phyloP scores from a whole-genome alignment of 495 filamentous ascomycete species.

The Elasticomyces elasticus region DNA sequence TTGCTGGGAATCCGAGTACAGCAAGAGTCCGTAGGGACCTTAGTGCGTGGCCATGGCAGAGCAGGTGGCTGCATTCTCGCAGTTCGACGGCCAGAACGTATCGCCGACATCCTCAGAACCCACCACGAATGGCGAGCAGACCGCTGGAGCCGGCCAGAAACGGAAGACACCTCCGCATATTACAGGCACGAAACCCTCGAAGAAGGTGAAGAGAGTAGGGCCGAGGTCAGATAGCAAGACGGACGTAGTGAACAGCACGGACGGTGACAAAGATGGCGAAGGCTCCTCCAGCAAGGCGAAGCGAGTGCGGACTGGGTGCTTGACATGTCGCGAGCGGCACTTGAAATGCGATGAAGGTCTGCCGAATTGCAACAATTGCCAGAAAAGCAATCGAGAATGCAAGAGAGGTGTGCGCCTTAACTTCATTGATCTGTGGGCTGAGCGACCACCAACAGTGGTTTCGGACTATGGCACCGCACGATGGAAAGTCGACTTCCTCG shows the following conservation, averaged over 20 bases:
- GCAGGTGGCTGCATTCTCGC: conserved; percentile 15
- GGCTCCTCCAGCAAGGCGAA: conserved; percentile 26
- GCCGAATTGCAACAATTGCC: conserved; percentile 77
- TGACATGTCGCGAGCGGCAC: conserved; percentile 43
- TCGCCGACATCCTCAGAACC: conserved; percentile 15
- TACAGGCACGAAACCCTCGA: conserved; percentile 5
- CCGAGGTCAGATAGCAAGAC: conserved; percentile 12
- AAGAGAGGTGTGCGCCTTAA: conserved; percentile 82
- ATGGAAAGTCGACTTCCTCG: conserved; percentile 69
- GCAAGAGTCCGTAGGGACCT: background rate
- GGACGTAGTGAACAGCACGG: conserved; percentile 4
- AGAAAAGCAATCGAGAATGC: conserved; percentile 76
- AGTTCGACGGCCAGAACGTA: conserved; percentile 5
- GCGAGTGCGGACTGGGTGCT: conserved; percentile 35
- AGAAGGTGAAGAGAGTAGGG: conserved; percentile 14
- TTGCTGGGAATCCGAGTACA: background rate
- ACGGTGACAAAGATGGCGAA: conserved; percentile 18
- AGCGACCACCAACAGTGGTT: conserved; percentile 49
- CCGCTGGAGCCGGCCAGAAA: conserved; percentile 1
- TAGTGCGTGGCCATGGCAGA: too few species aligned
- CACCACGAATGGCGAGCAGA: background rate
- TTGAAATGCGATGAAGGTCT: conserved; percentile 75
- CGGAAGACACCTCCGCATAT: conserved; percentile 10
- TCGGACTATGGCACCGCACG: conserved; percentile 48
- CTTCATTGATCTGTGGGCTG: conserved; percentile 77